These are phyloP conservation scores for Coleophoma cylindrospora DNA, from an alignment of 2,329 filamentous ascomycete species.

Conservation along the genomic window DNA sequence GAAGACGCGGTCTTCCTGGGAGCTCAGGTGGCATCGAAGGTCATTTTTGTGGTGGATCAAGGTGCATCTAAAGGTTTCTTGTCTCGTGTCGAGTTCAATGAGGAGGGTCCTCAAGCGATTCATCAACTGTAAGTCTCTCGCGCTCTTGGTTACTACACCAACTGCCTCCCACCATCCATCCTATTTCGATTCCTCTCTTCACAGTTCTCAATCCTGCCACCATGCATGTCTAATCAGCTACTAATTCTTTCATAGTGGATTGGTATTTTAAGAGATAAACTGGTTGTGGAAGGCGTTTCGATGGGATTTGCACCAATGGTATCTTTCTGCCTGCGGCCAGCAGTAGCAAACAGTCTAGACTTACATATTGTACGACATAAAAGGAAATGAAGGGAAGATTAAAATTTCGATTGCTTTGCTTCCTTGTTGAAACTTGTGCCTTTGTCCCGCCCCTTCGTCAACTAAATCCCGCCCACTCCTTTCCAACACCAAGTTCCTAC, in stretches of 20 bases:
- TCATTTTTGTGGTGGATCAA: constrained; percentile 65
- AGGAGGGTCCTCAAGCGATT: constrained; percentile 27
- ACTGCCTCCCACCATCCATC: no score
- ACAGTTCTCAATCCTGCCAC: no score
- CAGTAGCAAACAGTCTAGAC: no score
- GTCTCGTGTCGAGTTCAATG: constrained; percentile 42
- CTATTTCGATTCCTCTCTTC: no score
- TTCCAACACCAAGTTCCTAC: no score
- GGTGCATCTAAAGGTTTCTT: constrained; percentile 60
- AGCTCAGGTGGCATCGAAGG: constrained; percentile 66
- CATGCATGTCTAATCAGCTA: not conserved
- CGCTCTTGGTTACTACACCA: not conserved
- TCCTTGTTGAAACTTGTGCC: no score
- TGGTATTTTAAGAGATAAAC: constrained; percentile 1
- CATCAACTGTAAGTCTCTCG: constrained; percentile 26
- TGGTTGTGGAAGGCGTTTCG: not conserved
- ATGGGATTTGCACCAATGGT: not conserved
- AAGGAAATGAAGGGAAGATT: no score
- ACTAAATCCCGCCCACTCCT: no score
- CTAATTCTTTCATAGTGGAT: constrained; percentile 9
- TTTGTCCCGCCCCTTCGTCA: no score
- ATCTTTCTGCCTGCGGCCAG: no score
- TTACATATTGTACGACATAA: no score
- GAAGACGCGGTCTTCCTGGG: constrained; percentile 68
- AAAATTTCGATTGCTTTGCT: no score